Conservation (phyloP, 495 filamentous ascomycete species). For the Aspergillus mulundensis region DNA sequence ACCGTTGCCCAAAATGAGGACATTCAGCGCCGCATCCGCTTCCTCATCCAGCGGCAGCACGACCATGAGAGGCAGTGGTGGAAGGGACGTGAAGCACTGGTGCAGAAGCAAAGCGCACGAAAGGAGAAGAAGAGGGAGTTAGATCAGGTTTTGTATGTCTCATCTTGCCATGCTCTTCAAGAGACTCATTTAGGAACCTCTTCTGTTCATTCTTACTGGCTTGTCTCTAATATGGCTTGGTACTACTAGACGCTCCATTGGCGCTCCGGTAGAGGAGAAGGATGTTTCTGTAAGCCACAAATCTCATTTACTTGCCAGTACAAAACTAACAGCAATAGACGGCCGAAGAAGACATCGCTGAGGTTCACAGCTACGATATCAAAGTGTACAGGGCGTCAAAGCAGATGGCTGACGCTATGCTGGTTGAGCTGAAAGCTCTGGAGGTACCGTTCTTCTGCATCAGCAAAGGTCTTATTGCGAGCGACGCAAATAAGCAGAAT, state of each 20-base stretch:
- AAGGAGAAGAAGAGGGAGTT: slow-evolving; percentile 50
- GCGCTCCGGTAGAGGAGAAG: slow-evolving; percentile 35
- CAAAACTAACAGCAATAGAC: slow-evolving; percentile 24
- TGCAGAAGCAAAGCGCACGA: slow-evolving; percentile 46
- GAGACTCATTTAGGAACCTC: neutral
- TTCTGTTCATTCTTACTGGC: neutral
- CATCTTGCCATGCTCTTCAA: neutral
- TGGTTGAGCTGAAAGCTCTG: slow-evolving; percentile 49
- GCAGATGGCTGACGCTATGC: slow-evolving; percentile 57
- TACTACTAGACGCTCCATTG: slow-evolving; percentile 34
- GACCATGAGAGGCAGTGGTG: slow-evolving; percentile 65
- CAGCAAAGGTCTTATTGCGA: slow-evolving; percentile 35
- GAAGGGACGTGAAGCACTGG: slow-evolving; percentile 46
- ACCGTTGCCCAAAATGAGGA: slow-evolving; percentile 50
- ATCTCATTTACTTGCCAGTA: neutral
- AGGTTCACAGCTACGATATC: slow-evolving; percentile 53
- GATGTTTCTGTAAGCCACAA: slow-evolving; percentile 27
- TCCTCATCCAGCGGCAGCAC: slow-evolving; percentile 61
- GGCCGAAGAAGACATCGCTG: slow-evolving; percentile 46
- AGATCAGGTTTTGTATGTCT: slow-evolving; percentile 45
- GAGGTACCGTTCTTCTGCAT: slow-evolving; percentile 66
- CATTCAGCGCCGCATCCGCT: slow-evolving; percentile 34
- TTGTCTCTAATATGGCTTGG: neutral
- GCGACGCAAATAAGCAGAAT: slow-evolving; percentile 2
- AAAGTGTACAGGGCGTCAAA: slow-evolving; percentile 58